These are phyloP conservation scores for Myxozyma mucilagina DNA, from an alignment of 805 yeast genomes.

Conservation along the genomic window DNA sequence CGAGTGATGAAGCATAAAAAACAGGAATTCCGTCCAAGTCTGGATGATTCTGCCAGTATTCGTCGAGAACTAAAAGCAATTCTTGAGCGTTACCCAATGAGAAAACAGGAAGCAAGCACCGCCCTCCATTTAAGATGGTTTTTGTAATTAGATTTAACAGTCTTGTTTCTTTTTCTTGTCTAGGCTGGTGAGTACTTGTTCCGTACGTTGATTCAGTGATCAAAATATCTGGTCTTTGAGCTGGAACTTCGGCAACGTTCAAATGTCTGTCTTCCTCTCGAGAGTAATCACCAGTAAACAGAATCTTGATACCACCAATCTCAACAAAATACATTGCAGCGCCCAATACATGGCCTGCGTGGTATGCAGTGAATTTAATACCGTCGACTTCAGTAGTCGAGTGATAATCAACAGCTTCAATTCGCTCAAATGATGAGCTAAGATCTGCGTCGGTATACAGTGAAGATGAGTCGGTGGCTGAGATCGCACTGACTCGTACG, in stretches of 20 bases:
- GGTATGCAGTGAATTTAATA: conserved; percentile 93
- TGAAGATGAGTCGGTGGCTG: conserved; percentile 36
- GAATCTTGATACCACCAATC: conserved; percentile 82
- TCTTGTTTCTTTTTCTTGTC: conserved; percentile 79
- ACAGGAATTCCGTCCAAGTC: conserved; percentile 81
- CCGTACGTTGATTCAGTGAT: conserved; percentile 97
- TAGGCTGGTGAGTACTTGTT: conserved; percentile 93
- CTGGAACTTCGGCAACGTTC: conserved; percentile 93
- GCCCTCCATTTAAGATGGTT: conserved; percentile 83
- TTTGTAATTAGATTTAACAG: conserved; percentile 80
- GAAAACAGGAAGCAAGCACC: conserved; percentile 89
- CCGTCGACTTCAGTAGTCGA: conserved; percentile 95
- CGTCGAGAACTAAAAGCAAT: conserved; percentile 82
- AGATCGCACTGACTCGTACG: conserved; percentile 62
- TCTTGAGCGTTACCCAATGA: conserved; percentile 98
- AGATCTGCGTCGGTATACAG: conserved; percentile 90
- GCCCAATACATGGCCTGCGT: conserved; percentile 99
- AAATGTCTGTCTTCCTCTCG: conserved; percentile 94
- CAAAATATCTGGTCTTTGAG: conserved; percentile 78
- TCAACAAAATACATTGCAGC: conserved; percentile 98
- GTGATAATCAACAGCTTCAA: conserved; percentile 93
- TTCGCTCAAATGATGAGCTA: conserved; percentile 79
- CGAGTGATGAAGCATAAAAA: conserved; percentile 89
- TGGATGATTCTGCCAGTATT: conserved; percentile 84
- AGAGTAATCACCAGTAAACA: conserved; percentile 96